A percentile compares a stretch with the other conserved stretches of the same genome.
phyloP scores from a whole-genome alignment of 2,329 filamentous ascomycete species.

The Nigrograna mackinnonii region DNA sequence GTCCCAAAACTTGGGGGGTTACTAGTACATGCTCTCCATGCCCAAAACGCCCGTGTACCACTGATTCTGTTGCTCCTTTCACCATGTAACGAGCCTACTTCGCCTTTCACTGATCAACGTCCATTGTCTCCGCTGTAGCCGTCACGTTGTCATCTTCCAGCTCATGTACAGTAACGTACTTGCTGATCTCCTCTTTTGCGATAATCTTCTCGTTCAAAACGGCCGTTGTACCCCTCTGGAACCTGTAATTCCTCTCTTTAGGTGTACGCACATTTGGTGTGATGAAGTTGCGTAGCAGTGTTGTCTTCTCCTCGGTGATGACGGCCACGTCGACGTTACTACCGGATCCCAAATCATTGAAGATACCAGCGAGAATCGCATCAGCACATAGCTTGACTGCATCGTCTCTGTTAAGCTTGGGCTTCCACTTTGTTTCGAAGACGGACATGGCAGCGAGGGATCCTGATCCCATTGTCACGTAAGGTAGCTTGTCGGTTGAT shows the following conservation, averaged over 20 bases:
- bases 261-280: slow-evolving; percentile 87
- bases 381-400: slow-evolving; percentile 83
- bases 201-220: slow-evolving; percentile 96
- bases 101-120: slow-evolving; percentile 61
- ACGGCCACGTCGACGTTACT: slow-evolving; percentile 97
- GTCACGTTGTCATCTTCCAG: slow-evolving; percentile 69
- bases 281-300: slow-evolving; percentile 88
- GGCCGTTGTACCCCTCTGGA: slow-evolving; percentile 89
- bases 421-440: slow-evolving; percentile 96
- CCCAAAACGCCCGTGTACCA: too few species aligned
- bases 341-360: slow-evolving; percentile 95
- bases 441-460: slow-evolving; percentile 97
- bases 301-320: slow-evolving; percentile 95
- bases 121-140: slow-evolving; percentile 65
- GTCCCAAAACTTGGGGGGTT: too few species aligned
- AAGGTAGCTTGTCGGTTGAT: slow-evolving; percentile 96
- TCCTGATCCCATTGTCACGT: slow-evolving; percentile 98
- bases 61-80: too few species aligned
- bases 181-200: slow-evolving; percentile 88
- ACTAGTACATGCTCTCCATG: too few species aligned
- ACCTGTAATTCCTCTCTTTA: slow-evolving; percentile 93
- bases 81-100: too few species aligned
- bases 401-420: slow-evolving; percentile 73
- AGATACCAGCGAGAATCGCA: slow-evolving; percentile 95
- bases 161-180: slow-evolving; percentile 92